Base-by-base conservation (phyloP, 2,329 filamentous ascomycete genomes). In the Calonectria multiphialidica region DNA sequence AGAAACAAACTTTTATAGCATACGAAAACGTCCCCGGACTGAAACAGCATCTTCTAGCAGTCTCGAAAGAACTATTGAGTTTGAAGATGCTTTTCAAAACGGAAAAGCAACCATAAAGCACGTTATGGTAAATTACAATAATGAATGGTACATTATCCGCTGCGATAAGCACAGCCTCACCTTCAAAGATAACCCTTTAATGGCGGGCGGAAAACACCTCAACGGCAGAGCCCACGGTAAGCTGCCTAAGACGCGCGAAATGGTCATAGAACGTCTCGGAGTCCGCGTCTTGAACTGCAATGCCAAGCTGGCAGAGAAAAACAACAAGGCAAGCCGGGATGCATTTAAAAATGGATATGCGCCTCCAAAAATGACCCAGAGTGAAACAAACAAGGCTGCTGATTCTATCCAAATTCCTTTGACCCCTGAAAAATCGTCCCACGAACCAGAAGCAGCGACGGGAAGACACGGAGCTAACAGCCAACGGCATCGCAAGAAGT, bases 71-170 rank as follows among this genome's bases (percentile, higher is more conserved):
- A 44, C 25, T 12, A 69, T 72, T 6, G 57, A 65, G 6, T 72
- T 69, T 15, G n/a, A 40, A 12, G 70, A 72, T 18, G 50, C 64
- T 2, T 72, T 50, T 23, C 70, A 69, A 16, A 33, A 37, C 13
- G 70, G 70, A 7, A 69, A 72, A n/a, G 59, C 70, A 4, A 5
- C 33, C 1, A 49, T 53, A 5, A 69, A 69, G 61, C 44, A 72
- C 37, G 57, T 64, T 15, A 69, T 72, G n/a, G 61, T 53, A 18
- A 30, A 30, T 5, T 62, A 47, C 13, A 10, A 65, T 15, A 37
- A 25, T 21, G 49, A 57, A n/a, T 72, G 70, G 70, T 72, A 68
- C 35, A 72, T 72, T 33, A 21, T 72, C 40, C 30, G 42, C 13
- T 72, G 70, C 12, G 40, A 61, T 2, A 59, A 65, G 13, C 70